Evolutionary conservation across 2,329 filamentous ascomycete genomes (phyloP).

Genomic region (Epicoccum sorghinum): DNA sequence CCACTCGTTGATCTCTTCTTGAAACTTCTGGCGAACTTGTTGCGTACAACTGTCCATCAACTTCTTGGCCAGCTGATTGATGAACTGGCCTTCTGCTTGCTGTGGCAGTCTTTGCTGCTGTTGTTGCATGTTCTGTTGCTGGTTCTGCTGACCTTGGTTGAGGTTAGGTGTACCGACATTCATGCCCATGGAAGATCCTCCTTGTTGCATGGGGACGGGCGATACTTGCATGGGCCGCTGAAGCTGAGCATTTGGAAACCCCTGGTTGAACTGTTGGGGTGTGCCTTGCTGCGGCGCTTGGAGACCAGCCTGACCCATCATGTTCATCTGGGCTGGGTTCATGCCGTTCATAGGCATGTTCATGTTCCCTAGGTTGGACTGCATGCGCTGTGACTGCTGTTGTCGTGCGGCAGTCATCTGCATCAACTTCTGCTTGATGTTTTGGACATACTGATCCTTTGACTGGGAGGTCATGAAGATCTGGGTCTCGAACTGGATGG

Average conservation of each 20-base stretch:
- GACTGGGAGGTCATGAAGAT: constrained; percentile 31
- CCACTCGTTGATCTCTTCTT: constrained; percentile 50
- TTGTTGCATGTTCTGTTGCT: constrained; percentile 42
- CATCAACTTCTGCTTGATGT: constrained; percentile 39
- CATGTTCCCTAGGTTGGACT: constrained; percentile 28
- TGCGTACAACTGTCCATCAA: constrained; percentile 55
- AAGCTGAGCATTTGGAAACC: constrained; percentile 56
- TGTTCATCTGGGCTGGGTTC: constrained; percentile 42
- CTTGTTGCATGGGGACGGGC: constrained; percentile 51
- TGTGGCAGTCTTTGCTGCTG: constrained; percentile 7
- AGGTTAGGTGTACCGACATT: constrained; percentile 32
- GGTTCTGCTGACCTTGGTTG: constrained; percentile 38
- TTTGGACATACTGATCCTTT: constrained; percentile 41
- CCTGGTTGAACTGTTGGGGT: constrained; percentile 50
- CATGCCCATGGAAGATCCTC: constrained; percentile 41
- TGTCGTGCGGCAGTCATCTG: constrained; percentile 39
- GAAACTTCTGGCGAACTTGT: constrained; percentile 55
- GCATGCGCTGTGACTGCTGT: constrained; percentile 36
- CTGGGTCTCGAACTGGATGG: constrained; percentile 39
- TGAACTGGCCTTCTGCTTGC: constrained; percentile 34
- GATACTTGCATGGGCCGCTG: constrained; percentile 59
- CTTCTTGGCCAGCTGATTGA: constrained; percentile 55
- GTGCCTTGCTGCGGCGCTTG: constrained; percentile 47
- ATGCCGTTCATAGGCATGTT: constrained; percentile 40
- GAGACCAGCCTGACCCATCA: constrained; percentile 45